Base-by-base conservation (phyloP, 352 stramenopile species). In the Globisporangium cystogenes region DNA sequence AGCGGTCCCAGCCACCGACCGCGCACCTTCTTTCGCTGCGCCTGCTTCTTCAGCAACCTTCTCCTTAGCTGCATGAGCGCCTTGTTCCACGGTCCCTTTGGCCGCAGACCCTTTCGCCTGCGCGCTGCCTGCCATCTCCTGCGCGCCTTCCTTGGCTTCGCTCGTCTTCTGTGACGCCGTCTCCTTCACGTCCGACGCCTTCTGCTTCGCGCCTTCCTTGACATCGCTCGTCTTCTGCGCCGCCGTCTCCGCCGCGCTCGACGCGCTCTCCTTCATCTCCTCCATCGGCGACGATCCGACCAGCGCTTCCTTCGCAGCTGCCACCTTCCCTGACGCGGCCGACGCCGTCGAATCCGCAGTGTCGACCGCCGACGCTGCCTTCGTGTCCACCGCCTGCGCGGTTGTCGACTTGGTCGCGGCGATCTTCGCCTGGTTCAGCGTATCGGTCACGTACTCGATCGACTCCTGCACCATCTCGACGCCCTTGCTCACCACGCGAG, bases 361-460 rank as follows among this genome's bases (percentile, higher is more conserved):
- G 31, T 43, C 31, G 46, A 39, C 44, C 39, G 44, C 54, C 7
- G 42, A 46, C 2, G 27, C 14, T 7, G 37, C 66, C 31, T 74
- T 70, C 26, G 64, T 41, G 51, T 86, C 74, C 1, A 68, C 64
- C 51, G 43, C 52, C 46, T 77, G 67, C 7, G 69, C 72, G 11
- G 67, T 67, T 1, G 65, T 50, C 21, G 75, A 84, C 33, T 81
- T 65, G 54, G 65, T 71, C 3, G 78, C 75, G 3, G 65, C 63
- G 7, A 79, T 29, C 53, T 86, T 87, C 4, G 75, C 73, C 11
- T 87, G 78, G 8, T 81, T 56, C 35, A 89, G 59, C 40, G 72
- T 81, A 49, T 87, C 72, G 21, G 71, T 76, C 21, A 87, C 68
- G 58, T 91, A 91, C 31, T 70, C 82, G 21, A 88, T 66, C 27